A percentile compares a stretch with the other conserved stretches of the same genome.
Conservation (phyloP, 164 flowering plant genomes). For the Kingdonia uniflora region DNA sequence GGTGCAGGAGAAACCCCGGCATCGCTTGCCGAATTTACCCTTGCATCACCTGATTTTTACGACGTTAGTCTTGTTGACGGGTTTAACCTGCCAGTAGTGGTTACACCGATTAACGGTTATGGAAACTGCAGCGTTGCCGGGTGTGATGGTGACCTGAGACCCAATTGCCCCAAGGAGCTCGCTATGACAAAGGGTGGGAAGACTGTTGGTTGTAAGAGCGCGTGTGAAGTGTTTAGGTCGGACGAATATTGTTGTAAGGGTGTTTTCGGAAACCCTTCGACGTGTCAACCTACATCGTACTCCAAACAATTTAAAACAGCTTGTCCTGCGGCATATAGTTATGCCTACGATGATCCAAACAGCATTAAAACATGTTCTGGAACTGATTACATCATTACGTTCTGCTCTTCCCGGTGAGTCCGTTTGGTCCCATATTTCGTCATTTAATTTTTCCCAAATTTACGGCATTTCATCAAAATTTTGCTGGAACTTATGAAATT, state of each 20-base stretch:
- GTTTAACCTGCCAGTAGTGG: conserved; percentile 56
- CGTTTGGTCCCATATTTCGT: background rate
- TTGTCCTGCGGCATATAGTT: conserved; percentile 82
- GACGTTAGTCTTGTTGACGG: conserved; percentile 97
- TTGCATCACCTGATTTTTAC: conserved; percentile 51
- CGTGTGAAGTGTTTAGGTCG: conserved; percentile 74
- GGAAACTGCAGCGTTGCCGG: conserved; percentile 77
- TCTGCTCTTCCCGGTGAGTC: conserved; percentile 63
- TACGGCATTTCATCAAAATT: too few relatives aligned
- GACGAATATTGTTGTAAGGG: conserved; percentile 89
- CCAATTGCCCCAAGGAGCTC: conserved; percentile 65
- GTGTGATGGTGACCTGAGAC: conserved; percentile 55
- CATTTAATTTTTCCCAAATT: background rate
- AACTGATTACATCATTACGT: conserved; percentile 58
- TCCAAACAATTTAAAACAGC: conserved; percentile 71
- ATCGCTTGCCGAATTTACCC: conserved; percentile 84
- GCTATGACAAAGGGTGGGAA: conserved; percentile 35
- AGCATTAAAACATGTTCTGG: conserved; percentile 72
- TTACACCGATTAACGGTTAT: conserved; percentile 49
- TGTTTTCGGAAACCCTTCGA: conserved; percentile 37
- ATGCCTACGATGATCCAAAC: conserved; percentile 85
- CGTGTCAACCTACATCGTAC: conserved; percentile 60
- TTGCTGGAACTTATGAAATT: too few relatives aligned
- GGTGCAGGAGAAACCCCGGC: conserved; percentile 72
- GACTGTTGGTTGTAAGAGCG: conserved; percentile 62